A percentile compares a stretch with the other conserved stretches of the same genome.
Evolutionary conservation across 2,329 filamentous ascomycete species (phyloP).

Genomic region (Aspergillus uvarum): DNA sequence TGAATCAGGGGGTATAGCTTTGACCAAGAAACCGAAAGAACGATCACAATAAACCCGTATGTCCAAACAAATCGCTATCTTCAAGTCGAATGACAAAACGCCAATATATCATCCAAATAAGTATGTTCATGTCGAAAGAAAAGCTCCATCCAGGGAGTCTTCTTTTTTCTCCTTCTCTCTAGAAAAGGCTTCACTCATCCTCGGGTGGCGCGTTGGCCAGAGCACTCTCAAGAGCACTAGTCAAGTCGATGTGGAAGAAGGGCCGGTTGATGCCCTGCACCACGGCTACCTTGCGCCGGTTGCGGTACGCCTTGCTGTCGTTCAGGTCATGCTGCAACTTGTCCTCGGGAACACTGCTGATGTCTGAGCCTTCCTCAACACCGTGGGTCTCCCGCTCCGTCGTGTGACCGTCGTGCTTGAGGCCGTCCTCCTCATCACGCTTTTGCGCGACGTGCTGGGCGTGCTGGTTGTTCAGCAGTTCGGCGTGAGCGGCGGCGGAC

Average conservation of each 20-base stretch:
- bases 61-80: background rate
- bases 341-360: conserved; percentile 32
- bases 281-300: conserved; percentile 54
- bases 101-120: background rate
- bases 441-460: conserved; percentile 28
- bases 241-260: conserved; percentile 91
- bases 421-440: conserved; percentile 33
- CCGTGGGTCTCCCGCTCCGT: conserved; percentile 34
- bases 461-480: conserved; percentile 59
- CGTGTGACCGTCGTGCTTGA: conserved; percentile 30
- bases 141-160: conserved; percentile 20
- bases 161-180: background rate
- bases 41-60: background rate
- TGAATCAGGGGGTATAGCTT: background rate
- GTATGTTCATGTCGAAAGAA: background rate
- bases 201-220: conserved; percentile 69
- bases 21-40: background rate
- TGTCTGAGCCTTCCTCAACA: conserved; percentile 30
- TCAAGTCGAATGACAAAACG: background rate
- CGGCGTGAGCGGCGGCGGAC: conserved; percentile 68
- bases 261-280: conserved; percentile 86
- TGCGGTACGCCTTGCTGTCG: conserved; percentile 50
- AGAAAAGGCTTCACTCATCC: conserved; percentile 7
- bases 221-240: conserved; percentile 82
- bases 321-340: conserved; percentile 48